Percentiles rank a stretch among this genome's conserved stretches.
phyloP scores from a whole-genome alignment of 2,329 filamentous ascomycete species.

The Botrytis fabae region DNA sequence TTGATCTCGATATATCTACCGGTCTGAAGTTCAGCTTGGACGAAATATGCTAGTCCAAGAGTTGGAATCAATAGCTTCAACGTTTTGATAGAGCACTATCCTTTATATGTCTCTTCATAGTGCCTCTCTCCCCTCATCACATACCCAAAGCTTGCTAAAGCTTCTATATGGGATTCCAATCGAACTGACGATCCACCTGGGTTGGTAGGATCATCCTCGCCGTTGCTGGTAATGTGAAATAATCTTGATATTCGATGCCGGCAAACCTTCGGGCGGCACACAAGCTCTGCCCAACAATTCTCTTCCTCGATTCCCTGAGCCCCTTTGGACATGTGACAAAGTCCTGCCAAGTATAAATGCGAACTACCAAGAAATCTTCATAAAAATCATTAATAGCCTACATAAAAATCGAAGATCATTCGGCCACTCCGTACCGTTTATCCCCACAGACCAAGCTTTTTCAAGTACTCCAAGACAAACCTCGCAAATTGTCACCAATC shows the following conservation, averaged over 20 bases:
- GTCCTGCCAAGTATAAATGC: neutral
- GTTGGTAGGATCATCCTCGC: neutral
- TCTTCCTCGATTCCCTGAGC: neutral
- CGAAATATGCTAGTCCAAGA: neutral
- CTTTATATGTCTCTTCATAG: neutral
- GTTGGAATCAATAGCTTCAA: conserved; percentile 13
- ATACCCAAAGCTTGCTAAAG: neutral
- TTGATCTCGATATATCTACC: neutral
- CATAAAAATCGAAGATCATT: neutral
- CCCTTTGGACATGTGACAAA: neutral
- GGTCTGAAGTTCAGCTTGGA: neutral
- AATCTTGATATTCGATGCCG: neutral
- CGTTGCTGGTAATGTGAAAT: neutral
- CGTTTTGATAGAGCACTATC: conserved; percentile 4
- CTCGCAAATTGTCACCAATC: neutral
- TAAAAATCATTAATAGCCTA: neutral
- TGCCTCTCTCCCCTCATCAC: neutral
- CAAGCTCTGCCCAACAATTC: neutral
- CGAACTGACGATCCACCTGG: neutral
- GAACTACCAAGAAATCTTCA: conserved; percentile 3
- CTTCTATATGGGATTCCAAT: neutral
- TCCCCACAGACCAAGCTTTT: neutral
- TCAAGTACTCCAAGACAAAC: neutral
- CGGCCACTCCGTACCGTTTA: conserved; percentile 10
- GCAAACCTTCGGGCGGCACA: neutral